Conservation (phyloP, 441 rosid species). For the Dalechampia spathulata region DNA sequence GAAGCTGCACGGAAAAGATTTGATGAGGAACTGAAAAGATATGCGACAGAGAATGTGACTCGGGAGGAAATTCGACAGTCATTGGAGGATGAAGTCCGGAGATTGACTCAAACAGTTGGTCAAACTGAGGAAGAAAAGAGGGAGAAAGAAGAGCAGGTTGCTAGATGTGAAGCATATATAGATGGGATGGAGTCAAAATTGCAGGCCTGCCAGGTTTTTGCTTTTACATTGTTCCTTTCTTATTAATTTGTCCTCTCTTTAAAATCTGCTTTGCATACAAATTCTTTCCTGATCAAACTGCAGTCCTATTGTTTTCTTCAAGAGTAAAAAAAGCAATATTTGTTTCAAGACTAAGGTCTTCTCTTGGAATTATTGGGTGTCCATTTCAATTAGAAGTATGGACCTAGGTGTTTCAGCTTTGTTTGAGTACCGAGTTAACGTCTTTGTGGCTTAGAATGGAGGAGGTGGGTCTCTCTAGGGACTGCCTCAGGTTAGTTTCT, state of each 20-base stretch:
- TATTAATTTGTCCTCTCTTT: background rate
- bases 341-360: too few relatives aligned
- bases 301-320: background rate
- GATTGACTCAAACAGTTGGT: constrained; percentile 75
- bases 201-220: constrained; percentile 85
- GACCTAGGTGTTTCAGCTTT: too few relatives aligned
- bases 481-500: too few relatives aligned
- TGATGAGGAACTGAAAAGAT: constrained; percentile 86
- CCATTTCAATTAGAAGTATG: too few relatives aligned
- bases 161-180: constrained; percentile 90
- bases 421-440: too few relatives aligned
- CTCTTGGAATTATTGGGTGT: too few relatives aligned
- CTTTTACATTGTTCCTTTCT: constrained; percentile 4
- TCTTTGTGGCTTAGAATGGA: too few relatives aligned
- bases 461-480: too few relatives aligned
- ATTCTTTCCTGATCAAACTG: background rate
- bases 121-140: constrained; percentile 95
- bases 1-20: constrained; percentile 88
- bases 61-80: constrained; percentile 89
- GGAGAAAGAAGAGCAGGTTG: constrained; percentile 91
- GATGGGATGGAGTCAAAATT: constrained; percentile 94
- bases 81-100: constrained; percentile 80
- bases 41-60: constrained; percentile 73
- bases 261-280: background rate
- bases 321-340: too few relatives aligned